phyloP scores from a whole-genome alignment of 2,329 filamentous ascomycete species.

The Ramichloridium luteum region DNA sequence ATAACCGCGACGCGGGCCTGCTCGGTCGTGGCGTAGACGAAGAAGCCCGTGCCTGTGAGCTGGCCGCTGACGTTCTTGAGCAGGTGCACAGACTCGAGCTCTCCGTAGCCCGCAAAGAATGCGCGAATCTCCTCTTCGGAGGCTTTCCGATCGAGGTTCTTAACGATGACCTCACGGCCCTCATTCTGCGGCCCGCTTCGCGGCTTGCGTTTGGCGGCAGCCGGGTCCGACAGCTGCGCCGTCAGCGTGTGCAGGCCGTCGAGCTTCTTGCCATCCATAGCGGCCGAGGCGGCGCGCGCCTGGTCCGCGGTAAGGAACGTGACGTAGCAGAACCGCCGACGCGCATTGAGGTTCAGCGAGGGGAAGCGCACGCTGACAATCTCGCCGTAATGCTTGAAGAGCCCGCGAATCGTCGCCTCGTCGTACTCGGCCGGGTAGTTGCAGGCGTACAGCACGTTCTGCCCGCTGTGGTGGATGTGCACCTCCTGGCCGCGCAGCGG shows the following conservation, averaged over 20 bases:
- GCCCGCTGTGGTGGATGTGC: constrained; percentile 59
- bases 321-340: constrained; percentile 89
- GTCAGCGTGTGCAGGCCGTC: constrained; percentile 57
- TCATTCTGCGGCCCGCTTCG: constrained; percentile 75
- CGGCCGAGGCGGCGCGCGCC: constrained; percentile 54
- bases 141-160: constrained; percentile 72
- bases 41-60: constrained; percentile 66
- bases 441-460: constrained; percentile 74
- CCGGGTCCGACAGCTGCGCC: constrained; percentile 75
- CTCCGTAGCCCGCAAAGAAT: constrained; percentile 64
- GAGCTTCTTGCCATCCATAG: constrained; percentile 58
- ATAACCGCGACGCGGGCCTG: constrained; percentile 23
- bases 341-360: constrained; percentile 76
- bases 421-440: constrained; percentile 77
- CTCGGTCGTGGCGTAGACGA: constrained; percentile 55
- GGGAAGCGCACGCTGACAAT: constrained; percentile 81
- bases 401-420: constrained; percentile 52
- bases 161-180: constrained; percentile 72
- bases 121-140: constrained; percentile 55
- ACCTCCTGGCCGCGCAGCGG: constrained; percentile 63
- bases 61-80: constrained; percentile 55
- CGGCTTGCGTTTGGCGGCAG: constrained; percentile 60
- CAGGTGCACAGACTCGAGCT: constrained; percentile 59
- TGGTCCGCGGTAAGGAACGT: constrained; percentile 64
- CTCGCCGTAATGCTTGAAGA: constrained; percentile 65